Evolutionary conservation across 495 filamentous ascomycete species (phyloP).

Genomic region (Tirmania nivea): DNA sequence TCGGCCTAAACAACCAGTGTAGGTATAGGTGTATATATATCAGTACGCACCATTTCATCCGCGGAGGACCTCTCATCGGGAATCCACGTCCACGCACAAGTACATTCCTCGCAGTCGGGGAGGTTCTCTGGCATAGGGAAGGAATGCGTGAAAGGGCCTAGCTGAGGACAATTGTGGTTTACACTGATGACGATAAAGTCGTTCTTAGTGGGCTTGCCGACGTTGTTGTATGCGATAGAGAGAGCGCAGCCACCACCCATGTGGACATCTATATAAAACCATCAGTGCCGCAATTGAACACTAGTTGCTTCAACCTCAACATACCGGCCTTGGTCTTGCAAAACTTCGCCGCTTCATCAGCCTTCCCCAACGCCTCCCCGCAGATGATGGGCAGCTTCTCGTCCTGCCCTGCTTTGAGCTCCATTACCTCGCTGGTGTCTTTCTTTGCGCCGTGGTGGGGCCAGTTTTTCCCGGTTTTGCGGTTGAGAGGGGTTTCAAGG

Average conservation of each 20-base stretch:
- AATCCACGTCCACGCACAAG: conserved; percentile 2
- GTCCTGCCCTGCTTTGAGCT: neutral
- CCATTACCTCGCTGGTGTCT: neutral
- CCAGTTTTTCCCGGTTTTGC: neutral
- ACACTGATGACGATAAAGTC: conserved; percentile 3
- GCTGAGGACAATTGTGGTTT: conserved; percentile 1
- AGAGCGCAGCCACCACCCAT: neutral
- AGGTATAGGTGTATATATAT: neutral
- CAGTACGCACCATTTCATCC: neutral
- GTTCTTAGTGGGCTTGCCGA: neutral
- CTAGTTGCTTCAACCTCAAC: too few relatives aligned
- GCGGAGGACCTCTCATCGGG: neutral
- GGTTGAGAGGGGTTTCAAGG: neutral
- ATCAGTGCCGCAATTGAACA: too few relatives aligned
- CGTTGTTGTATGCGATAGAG: neutral
- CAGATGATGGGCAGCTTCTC: neutral
- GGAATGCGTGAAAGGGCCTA: neutral
- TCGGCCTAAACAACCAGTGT: too few relatives aligned
- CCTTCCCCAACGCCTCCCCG: neutral
- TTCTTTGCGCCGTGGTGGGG: neutral
- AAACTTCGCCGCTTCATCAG: neutral
- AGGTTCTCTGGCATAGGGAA: conserved; percentile 2
- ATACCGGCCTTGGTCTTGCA: neutral
- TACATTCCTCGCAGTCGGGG: neutral
- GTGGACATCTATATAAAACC: neutral